Conservation (phyloP, 352 stramenopile species). For the Phytophthora uliginosa region DNA sequence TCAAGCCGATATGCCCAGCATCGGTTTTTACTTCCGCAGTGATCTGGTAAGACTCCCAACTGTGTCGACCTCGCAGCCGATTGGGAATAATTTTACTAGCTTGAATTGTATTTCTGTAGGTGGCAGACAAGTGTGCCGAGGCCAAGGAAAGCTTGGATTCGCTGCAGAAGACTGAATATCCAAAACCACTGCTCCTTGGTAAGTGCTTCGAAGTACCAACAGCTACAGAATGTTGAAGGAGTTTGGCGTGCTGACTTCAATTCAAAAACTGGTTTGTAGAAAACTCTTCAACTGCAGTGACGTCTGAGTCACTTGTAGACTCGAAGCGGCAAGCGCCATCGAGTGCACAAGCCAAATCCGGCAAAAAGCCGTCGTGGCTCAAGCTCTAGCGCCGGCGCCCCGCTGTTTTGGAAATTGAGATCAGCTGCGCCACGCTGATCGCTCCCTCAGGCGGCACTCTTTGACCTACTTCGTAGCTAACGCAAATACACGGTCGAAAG, state of each 20-base stretch:
- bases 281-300: conserved; percentile 23
- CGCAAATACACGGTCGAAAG: background rate
- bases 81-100: conserved; percentile 10
- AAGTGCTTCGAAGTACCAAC: conserved; percentile 7
- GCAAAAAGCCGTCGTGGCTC: conserved; percentile 82
- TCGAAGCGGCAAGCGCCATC: conserved; percentile 39
- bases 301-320: conserved; percentile 33
- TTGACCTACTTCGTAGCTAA: background rate
- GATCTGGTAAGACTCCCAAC: conserved; percentile 56
- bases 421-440: background rate
- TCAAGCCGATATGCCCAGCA: conserved; percentile 18
- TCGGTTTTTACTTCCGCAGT: conserved; percentile 68
- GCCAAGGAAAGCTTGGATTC: conserved; percentile 47
- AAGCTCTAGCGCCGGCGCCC: conserved; percentile 54
- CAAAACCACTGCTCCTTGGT: conserved; percentile 61
- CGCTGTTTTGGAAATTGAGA: background rate
- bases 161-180: conserved; percentile 46
- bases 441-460: too few species aligned
- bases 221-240: background rate
- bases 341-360: conserved; percentile 38
- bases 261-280: conserved; percentile 39
- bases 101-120: conserved; percentile 27
- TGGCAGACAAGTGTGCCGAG: conserved; percentile 45
- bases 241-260: conserved; percentile 17
- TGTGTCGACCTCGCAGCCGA: background rate